A percentile compares a stretch with the other conserved stretches of the same genome.
Evolutionary conservation across 1,284 basidiomycete species (phyloP).

Genomic region (Trichosporon inkin): DNA sequence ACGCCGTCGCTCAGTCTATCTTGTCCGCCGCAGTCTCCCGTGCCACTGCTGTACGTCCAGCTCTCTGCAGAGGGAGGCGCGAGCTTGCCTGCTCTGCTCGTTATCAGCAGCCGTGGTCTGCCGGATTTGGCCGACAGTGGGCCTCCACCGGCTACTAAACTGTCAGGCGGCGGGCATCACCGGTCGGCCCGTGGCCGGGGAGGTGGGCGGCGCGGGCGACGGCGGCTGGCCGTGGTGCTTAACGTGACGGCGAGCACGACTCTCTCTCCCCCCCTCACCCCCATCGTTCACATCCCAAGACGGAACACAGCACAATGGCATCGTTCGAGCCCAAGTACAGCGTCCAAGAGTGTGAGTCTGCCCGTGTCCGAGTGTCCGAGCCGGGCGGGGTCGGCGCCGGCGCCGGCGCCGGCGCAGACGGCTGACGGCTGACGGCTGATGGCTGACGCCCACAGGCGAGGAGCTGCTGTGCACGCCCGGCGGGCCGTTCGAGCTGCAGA

Average conservation of each 20-base stretch:
- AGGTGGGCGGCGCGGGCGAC: no score
- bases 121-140: conserved; percentile 2
- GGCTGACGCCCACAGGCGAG: conserved; percentile 12
- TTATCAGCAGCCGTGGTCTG: background rate
- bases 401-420: no score
- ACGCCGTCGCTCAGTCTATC: no score
- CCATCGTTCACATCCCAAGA: background rate
- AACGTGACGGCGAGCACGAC: background rate
- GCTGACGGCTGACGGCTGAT: no score
- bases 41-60: no score
- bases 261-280: background rate
- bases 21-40: no score
- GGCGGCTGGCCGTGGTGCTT: background rate
- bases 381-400: no score
- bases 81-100: no score
- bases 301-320: background rate
- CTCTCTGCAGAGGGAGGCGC: no score
- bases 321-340: background rate
- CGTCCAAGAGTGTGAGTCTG: background rate
- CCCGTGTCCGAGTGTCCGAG: no score
- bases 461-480: conserved; percentile 5
- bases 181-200: background rate
- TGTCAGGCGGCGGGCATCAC: background rate
- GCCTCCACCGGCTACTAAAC: conserved; percentile 3
- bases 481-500: conserved; percentile 2